Conservation (phyloP, 192 early-diverging fungal genomes). For the Backusella australiensis region DNA sequence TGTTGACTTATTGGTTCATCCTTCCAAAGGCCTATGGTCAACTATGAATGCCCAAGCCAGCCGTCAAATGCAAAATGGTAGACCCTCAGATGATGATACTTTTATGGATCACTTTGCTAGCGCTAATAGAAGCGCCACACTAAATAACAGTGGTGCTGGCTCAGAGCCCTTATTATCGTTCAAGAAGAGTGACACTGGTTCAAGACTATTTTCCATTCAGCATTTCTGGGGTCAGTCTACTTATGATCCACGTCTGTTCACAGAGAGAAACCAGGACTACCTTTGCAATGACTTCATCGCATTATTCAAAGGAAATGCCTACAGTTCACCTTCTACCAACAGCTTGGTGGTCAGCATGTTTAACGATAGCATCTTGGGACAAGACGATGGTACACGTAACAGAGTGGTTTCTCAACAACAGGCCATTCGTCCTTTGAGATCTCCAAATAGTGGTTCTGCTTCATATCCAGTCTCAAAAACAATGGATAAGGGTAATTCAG, state of each 20-base stretch:
- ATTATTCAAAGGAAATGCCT: conserved; percentile 73
- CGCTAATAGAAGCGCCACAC: conserved; percentile 40
- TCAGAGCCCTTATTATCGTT: conserved; percentile 40
- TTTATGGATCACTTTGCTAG: conserved; percentile 50
- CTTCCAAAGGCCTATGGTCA: conserved; percentile 70
- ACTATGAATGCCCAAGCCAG: conserved; percentile 42
- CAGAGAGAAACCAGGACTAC: conserved; percentile 75
- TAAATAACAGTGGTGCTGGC: not conserved
- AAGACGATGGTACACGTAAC: conserved; percentile 9
- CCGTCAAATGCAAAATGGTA: conserved; percentile 36
- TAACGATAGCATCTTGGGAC: conserved; percentile 11
- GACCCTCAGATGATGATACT: conserved; percentile 47
- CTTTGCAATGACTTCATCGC: conserved; percentile 83
- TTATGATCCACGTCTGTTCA: conserved; percentile 63
- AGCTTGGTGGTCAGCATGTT: conserved; percentile 73
- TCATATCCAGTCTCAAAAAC: not conserved
- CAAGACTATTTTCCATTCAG: conserved; percentile 70
- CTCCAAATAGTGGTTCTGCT: not conserved
- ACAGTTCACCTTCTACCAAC: conserved; percentile 65
- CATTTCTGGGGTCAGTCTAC: conserved; percentile 77
- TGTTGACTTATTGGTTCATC: conserved; percentile 67
- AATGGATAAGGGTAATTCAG: not conserved
- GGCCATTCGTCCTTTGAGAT: conserved; percentile 8
- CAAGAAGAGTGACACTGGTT: conserved; percentile 35
- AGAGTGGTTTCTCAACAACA: conserved; percentile 16